Percentiles rank a stretch among this genome's conserved stretches.
These are phyloP conservation scores for Fusarium brachygibbosum DNA, from an alignment of 2,329 filamentous ascomycete species.

Conservation along the genomic window DNA sequence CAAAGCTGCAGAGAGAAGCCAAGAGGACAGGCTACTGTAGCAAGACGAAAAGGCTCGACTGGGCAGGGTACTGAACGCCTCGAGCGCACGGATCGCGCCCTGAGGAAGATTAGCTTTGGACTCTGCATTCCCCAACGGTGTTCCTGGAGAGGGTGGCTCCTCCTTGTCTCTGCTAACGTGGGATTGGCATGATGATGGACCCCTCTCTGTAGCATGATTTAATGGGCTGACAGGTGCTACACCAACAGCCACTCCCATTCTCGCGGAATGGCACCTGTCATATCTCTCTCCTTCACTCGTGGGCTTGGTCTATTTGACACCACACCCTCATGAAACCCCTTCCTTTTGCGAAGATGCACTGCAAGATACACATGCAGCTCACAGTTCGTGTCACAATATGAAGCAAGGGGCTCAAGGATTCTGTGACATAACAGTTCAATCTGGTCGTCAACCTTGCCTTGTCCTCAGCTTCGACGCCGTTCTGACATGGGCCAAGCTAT, in stretches of 20 bases:
- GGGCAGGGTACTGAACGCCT: background rate
- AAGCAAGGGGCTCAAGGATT: background rate
- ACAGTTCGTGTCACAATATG: slow-evolving; percentile 16
- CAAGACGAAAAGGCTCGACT: background rate
- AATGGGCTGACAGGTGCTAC: slow-evolving; percentile 24
- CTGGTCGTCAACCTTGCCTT: slow-evolving; percentile 33
- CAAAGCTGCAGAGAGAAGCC: slow-evolving; percentile 9
- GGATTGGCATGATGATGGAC: slow-evolving; percentile 36
- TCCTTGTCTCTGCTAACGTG: slow-evolving; percentile 17
- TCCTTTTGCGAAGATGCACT: slow-evolving; percentile 10
- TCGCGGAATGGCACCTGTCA: slow-evolving; percentile 34
- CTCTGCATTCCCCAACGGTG: slow-evolving; percentile 22
- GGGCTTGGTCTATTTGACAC: slow-evolving; percentile 34
- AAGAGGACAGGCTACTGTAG: background rate
- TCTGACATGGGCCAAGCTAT: slow-evolving; percentile 54
- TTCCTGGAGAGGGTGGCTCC: slow-evolving; percentile 38
- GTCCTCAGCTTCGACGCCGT: slow-evolving; percentile 24
- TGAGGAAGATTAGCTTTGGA: slow-evolving; percentile 21
- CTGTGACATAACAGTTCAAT: slow-evolving; percentile 16
- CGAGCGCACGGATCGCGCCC: slow-evolving; percentile 36
- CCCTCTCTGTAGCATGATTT: slow-evolving; percentile 36
- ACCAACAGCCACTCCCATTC: slow-evolving; percentile 22
- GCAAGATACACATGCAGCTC: slow-evolving; percentile 29
- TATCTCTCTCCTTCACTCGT: slow-evolving; percentile 2
- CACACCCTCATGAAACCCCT: slow-evolving; percentile 36